Base-by-base conservation (phyloP, 805 yeast genomes). In the Starmerella floricola region DNA sequence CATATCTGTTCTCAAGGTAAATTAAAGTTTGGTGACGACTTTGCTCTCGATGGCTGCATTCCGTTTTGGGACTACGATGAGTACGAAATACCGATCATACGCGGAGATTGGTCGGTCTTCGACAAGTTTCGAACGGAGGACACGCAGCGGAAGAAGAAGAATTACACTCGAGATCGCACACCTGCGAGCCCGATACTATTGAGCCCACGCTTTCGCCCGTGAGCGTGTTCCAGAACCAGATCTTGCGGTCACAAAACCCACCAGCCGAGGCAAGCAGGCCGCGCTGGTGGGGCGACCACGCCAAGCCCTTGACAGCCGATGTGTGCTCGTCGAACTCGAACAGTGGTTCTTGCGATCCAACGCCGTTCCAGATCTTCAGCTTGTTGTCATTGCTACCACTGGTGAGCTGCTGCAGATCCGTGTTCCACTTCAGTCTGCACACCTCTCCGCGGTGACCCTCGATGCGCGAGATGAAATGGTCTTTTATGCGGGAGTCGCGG, bases 261-360 rank as follows among this genome's bases (percentile, higher is more conserved):
- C 98, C 98, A 12, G 98, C 98, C 1, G 91, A 74, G 1, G 97
- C 97, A 42, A 91, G 61, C 2, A 87, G 71, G 1, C 97, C 96
- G 42, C 96, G 67, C 58, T 85, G 95, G 58, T 91, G 97, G 2
- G 98, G 97, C 1, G 94, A 82, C 98, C 98, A 91, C 2, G 94
- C 83, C 40, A 91, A 71, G 0, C 97, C 98, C 62, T 91, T 91
- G 3, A 91, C 94, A 0, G 98, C 98, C 1, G 97, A 96, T 15
- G 73, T 75, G 59, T 91, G 97, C 49, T 85, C 95, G 2, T 70
- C 67, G 53, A 86, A 80, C 45, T 69, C 78, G 56, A 78, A 73
- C 23, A 84, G 59, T 2, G 98, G 96, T 41, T 68, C 68, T 10
- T 12, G 27, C n/a, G 46, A 39, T 12, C 30, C 36, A 40, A 71